phyloP scores from a whole-genome alignment of 371 early-diverging fungal genomes.

The Apophysomyces elegans region DNA sequence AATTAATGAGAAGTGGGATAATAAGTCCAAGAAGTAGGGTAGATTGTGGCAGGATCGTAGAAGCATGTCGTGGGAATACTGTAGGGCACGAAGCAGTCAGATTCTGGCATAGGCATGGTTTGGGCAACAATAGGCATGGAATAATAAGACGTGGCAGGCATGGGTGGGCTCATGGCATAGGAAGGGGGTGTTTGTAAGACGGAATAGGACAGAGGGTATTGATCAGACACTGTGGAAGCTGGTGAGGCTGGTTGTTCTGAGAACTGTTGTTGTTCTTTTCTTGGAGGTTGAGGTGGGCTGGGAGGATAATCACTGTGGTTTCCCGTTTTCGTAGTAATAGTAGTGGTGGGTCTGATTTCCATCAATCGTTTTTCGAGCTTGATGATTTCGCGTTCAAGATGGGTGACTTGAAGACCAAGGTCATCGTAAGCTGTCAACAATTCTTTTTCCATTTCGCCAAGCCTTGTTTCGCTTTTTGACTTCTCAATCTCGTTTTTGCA shows the following conservation, averaged over 20 bases:
- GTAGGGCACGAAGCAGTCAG: background rate
- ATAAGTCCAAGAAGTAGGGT: background rate
- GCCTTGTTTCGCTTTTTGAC: slow-evolving; percentile 23
- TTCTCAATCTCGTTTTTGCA: slow-evolving; percentile 33
- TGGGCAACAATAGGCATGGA: background rate
- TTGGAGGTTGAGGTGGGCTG: slow-evolving; percentile 6
- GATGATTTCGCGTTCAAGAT: slow-evolving; percentile 41
- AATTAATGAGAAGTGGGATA: background rate
- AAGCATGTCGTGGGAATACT: background rate
- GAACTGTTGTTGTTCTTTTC: no score
- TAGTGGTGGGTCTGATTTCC: slow-evolving; percentile 16
- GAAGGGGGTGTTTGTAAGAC: background rate
- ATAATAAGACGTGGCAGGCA: background rate
- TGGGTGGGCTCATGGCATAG: background rate
- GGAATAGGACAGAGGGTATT: background rate
- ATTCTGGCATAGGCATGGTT: slow-evolving; percentile 6
- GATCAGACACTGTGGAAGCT: background rate
- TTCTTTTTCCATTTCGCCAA: slow-evolving; percentile 47
- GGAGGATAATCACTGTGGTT: background rate
- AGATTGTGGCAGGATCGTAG: background rate
- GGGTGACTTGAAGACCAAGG: slow-evolving; percentile 39
- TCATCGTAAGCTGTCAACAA: slow-evolving; percentile 51
- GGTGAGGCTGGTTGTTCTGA: background rate
- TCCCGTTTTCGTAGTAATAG: background rate
- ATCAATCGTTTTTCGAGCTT: slow-evolving; percentile 35